Evolutionary conservation across 2,329 filamentous ascomycete genomes (phyloP), one percentile per base, ranked within the genome.

Genomic region (Exophiala lecanii-corni): DNA sequence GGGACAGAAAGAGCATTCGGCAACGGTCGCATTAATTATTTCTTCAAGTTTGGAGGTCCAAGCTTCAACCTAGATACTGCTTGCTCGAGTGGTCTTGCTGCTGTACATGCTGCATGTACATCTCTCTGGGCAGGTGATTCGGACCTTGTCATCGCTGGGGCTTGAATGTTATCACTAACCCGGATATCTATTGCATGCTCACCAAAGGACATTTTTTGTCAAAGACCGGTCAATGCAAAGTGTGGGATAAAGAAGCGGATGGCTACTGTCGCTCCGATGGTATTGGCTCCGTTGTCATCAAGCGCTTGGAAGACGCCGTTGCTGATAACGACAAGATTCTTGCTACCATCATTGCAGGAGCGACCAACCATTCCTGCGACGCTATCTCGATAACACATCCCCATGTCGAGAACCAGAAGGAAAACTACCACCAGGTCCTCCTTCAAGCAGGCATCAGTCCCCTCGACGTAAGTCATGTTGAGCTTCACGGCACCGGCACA

Each of bases 401-500:
- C 2, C 58, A 60, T 34, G 56, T 47, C 21, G 55, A 54, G 7
- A 50, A 58, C 17, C 63, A 65, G 32, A 35, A 51, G 5, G 42
- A 41, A 5, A 37, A 64, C 6, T 59, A 56, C 34, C 65, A 64
- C 17, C 62, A 68, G 50, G 67, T 70, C 35, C 52, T 70, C 45
- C 66, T 65, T 49, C 62, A 64, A 45, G 60, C 61, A 20, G 56
- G 57, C 34, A 56, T 69, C 5, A 81, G 89, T 57, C 83, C 86
- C 2, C 74, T 80, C 38, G 84, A 89, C 50, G 75, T 94, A 36
- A 81, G 81, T 62, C 94, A 91, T 57, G 81, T 94, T 6, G 88
- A 94, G 65, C 88, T 92, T 81, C 87, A 94, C 62, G 88, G 86
- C 10, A 94, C 88, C 2, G 88, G 88, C 21, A 94, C 86, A 0